phyloP scores from a whole-genome alignment of 1,284 basidiomycete species.

The Cryptococcus deneoformans region DNA sequence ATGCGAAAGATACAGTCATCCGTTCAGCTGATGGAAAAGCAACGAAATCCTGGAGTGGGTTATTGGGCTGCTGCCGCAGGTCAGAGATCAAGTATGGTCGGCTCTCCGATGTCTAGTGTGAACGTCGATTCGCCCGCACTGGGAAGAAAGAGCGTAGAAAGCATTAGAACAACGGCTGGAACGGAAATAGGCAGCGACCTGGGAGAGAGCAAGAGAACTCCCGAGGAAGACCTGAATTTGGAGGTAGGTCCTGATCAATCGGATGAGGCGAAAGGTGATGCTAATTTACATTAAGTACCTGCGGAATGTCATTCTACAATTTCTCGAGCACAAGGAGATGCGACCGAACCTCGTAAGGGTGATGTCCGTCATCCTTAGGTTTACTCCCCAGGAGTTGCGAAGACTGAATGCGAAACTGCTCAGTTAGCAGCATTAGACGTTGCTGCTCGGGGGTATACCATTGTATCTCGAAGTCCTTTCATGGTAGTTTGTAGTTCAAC shows the following conservation, averaged over 20 bases:
- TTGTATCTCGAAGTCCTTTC: too few relatives aligned
- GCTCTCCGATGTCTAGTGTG: too few relatives aligned
- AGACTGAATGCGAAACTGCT: conserved; percentile 56
- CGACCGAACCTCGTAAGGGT: conserved; percentile 86
- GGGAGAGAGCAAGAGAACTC: not conserved
- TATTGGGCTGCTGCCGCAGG: conserved; percentile 63
- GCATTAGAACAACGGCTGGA: not conserved
- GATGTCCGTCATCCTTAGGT: conserved; percentile 82
- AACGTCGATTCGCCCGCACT: not conserved
- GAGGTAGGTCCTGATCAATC: conserved; percentile 52
- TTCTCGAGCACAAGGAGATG: conserved; percentile 87
- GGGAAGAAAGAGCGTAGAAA: conserved; percentile 43
- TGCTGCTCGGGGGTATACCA: too few relatives aligned
- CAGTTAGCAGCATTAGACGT: too few relatives aligned
- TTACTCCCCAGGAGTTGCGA: conserved; percentile 89
- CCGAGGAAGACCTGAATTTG: conserved; percentile 80
- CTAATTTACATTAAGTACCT: conserved; percentile 57
- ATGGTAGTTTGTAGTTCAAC: too few relatives aligned
- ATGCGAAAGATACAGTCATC: conserved; percentile 89
- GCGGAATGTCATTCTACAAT: conserved; percentile 89
- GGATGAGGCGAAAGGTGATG: too few relatives aligned
- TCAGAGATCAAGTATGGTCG: not conserved
- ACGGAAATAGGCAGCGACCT: not conserved
- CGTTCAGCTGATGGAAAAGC: conserved; percentile 78
- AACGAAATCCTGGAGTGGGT: conserved; percentile 87